Conservation (phyloP, 306 rosid species). For the Canavalia gladiata region DNA sequence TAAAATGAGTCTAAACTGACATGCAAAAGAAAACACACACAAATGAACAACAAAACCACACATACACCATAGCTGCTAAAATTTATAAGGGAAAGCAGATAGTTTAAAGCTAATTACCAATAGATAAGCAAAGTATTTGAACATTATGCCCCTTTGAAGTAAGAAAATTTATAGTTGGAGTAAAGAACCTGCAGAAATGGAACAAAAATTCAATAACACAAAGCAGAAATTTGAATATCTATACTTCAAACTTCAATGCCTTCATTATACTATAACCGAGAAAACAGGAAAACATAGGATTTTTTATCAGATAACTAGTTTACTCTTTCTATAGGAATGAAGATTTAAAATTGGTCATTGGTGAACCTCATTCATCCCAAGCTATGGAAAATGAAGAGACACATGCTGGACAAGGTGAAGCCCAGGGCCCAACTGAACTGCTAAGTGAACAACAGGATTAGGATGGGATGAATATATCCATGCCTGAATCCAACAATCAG, state of each 20-base stretch:
- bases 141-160: conserved; percentile 75
- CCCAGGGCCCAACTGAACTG: too few species aligned
- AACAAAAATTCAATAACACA: conserved; percentile 39
- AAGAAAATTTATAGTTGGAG: conserved; percentile 84
- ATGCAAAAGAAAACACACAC: background rate
- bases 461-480: background rate
- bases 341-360: conserved; percentile 10
- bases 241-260: conserved; percentile 6
- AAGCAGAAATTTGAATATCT: conserved; percentile 9
- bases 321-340: conserved; percentile 2
- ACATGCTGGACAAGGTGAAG: background rate
- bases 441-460: background rate
- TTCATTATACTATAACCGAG: background rate
- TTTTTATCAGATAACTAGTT: background rate
- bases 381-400: background rate
- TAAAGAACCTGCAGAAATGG: conserved; percentile 81
- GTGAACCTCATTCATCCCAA: background rate
- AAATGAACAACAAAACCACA: conserved; percentile 26
- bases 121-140: conserved; percentile 83
- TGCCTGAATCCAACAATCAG: background rate
- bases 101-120: conserved; percentile 63
- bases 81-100: conserved; percentile 26
- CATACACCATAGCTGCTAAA: conserved; percentile 15
- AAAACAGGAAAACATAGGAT: background rate
- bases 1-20: background rate